phyloP scores from a whole-genome alignment of 768 basidiomycete genomes.

The Naganishia vaughanmartiniae region DNA sequence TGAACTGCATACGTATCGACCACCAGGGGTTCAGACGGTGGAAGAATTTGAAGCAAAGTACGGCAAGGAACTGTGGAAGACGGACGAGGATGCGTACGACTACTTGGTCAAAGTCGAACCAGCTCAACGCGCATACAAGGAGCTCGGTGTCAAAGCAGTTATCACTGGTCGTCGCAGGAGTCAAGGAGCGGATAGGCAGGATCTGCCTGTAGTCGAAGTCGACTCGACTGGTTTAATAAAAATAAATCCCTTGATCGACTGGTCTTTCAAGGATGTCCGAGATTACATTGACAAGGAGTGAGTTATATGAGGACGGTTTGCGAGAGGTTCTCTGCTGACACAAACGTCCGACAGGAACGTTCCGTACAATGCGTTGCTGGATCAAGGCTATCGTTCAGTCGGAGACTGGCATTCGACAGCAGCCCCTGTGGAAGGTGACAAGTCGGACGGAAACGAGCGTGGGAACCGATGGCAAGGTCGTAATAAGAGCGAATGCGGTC shows the following conservation, averaged over 20 bases:
- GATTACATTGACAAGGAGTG: slow-evolving; percentile 73
- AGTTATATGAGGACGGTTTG: slow-evolving; percentile 30
- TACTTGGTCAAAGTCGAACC: slow-evolving; percentile 95
- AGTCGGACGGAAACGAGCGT: slow-evolving; percentile 71
- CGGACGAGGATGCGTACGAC: slow-evolving; percentile 81
- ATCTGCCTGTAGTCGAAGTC: slow-evolving; percentile 79
- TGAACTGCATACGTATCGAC: slow-evolving; percentile 73
- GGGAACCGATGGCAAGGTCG: slow-evolving; percentile 88
- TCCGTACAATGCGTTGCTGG: slow-evolving; percentile 80
- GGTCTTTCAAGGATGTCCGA: slow-evolving; percentile 80
- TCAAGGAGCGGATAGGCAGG: slow-evolving; percentile 84
- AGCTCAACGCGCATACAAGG: slow-evolving; percentile 78
- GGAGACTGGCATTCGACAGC: slow-evolving; percentile 96
- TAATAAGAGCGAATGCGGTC: slow-evolving; percentile 87
- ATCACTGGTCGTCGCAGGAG: slow-evolving; percentile 93
- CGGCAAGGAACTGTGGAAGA: slow-evolving; percentile 82
- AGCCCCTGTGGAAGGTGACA: slow-evolving; percentile 54
- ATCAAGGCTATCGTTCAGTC: slow-evolving; percentile 88
- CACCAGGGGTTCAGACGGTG: slow-evolving; percentile 65
- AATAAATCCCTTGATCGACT: slow-evolving; percentile 86
- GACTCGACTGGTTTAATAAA: slow-evolving; percentile 87
- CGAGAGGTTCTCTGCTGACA: neutral
- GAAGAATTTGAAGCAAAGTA: slow-evolving; percentile 74
- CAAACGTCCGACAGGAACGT: slow-evolving; percentile 58
- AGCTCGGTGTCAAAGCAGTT: slow-evolving; percentile 73